These are phyloP conservation scores for Aureobasidium sp. DNA, from an alignment of 2,329 filamentous ascomycete species.

Conservation along the genomic window DNA sequence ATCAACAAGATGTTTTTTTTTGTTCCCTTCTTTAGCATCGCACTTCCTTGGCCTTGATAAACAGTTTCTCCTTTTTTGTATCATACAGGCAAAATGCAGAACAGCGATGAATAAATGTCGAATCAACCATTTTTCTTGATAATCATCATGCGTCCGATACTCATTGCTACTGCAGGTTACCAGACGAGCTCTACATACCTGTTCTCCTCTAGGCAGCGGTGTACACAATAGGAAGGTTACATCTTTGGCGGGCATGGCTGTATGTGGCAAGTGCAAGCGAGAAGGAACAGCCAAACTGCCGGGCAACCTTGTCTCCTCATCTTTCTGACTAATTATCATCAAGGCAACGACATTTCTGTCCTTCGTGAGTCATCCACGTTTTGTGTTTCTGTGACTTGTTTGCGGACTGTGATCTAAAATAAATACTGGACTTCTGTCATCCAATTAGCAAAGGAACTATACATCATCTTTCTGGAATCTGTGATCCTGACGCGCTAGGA, in stretches of 20 bases:
- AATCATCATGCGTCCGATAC: neutral
- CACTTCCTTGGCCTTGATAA: neutral
- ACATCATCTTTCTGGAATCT: neutral
- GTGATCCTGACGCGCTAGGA: neutral
- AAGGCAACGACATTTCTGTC: neutral
- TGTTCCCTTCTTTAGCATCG: neutral
- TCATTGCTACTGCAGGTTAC: neutral
- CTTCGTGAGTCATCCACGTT: neutral
- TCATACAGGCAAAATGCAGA: neutral
- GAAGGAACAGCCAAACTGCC: neutral
- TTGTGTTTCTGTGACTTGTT: neutral
- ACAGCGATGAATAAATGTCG: neutral
- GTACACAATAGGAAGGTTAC: neutral
- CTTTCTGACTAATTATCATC: neutral
- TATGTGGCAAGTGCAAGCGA: slow-evolving; percentile 2
- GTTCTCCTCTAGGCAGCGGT: neutral
- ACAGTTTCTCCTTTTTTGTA: slow-evolving; percentile 1
- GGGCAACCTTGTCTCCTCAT: neutral
- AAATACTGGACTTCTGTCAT: neutral
- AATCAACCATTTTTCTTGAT: too few species aligned
- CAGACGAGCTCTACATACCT: neutral
- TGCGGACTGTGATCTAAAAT: neutral
- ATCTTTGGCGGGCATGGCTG: neutral
- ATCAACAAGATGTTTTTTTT: neutral
- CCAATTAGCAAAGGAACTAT: neutral